Evolutionary conservation across 441 rosid species (phyloP), one percentile per base, ranked within the genome.

Genomic region (Theobroma grandiflorum): DNA sequence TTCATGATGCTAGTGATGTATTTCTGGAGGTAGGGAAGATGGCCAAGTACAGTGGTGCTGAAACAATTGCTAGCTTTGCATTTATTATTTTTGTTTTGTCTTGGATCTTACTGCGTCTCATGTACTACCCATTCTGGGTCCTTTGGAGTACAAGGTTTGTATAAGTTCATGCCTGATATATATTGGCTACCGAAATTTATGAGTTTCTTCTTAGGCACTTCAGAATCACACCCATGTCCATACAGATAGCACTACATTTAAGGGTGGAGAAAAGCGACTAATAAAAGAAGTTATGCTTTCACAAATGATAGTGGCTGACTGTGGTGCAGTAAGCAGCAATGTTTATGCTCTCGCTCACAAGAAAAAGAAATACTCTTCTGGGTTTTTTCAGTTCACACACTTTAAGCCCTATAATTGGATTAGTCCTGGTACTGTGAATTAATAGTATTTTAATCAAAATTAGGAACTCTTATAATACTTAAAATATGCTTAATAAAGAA

Each of bases 61-160:
- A 97, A 87, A 84, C 82, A 38, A 67, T 92, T 8, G 98, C 99
- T 31, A 93, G 99, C 86, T 79, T 84, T 66, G 86, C 97, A 16
- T 95, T 97, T 85, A 18, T 93, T 87, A 87, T 91, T 77, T 97
- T 97, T 76, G 98, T 93, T 59, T 69, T 97, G 76, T 94, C 98
- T 35, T 97, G 98, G 98, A 78, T 94, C 85, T 50, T 94, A 77
- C 90, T 97, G 73, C 99, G 99, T 43, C 97, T 97, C 74, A 87
- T 94, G 77, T 97, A 93, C 85, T 97, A 78, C 79, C 99, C 99
- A 66, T 97, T 97, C 85, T 94, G 99, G 98, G 79, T 97, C 74
- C 89, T 95, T 49, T 94, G 99, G 99, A 97, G 99, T 85, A 97
- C 99, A 79, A 97, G 99, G 99, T 95, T 81, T 40, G 89, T 84